Base-by-base conservation (phyloP, 2,329 filamentous ascomycete species). In the Fusarium sacchari region DNA sequence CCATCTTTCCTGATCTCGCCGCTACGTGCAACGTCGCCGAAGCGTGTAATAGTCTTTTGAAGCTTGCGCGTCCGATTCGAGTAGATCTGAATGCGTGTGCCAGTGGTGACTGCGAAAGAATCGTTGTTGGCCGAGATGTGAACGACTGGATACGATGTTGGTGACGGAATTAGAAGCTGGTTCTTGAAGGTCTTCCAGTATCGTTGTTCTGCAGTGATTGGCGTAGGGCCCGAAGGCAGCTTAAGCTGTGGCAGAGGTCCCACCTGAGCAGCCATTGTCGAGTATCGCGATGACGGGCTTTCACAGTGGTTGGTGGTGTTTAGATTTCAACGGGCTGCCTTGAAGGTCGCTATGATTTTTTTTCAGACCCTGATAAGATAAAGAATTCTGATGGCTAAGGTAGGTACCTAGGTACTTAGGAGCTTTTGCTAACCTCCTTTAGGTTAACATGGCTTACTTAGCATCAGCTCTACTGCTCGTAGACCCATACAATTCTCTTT, bases 121-220 rank as follows among this genome's bases (percentile, higher is more conserved):
- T 95, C 92, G 82, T 88, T 89, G 77, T 84, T 86, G 84, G 92
- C 92, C 56, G 94, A 95, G 81, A 99, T 97, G 82, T 97, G 92
- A 39, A 95, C 97, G 78, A 99, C 90, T 50, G 94, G 93, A 81
- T 93, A 95, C 80, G 94, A 94, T 73, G 96, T 94, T 73, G 95
- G 95, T 72, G 96, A 97, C 50, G 96, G 94, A 71, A 98, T 91
- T 70, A 96, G 91, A 65, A 97, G 90, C 75, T 95, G 94, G 76
- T 95, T 96, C 84, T 94, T 95, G 87, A 99, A 99, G 18, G 93
- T 92, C 80, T 93, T 93, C 97, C 97, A 99, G 87, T 98, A 98
- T 75, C 92, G 90, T 84, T 98, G 95, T 85, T 99, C 96, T 37
- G 95, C 92, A 11, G 96, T 97, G 53, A 96, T 85, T 60, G 94